Evolutionary conservation across 1,284 basidiomycete genomes (phyloP).

Genomic region (Exobasidium cylindrosporum): DNA sequence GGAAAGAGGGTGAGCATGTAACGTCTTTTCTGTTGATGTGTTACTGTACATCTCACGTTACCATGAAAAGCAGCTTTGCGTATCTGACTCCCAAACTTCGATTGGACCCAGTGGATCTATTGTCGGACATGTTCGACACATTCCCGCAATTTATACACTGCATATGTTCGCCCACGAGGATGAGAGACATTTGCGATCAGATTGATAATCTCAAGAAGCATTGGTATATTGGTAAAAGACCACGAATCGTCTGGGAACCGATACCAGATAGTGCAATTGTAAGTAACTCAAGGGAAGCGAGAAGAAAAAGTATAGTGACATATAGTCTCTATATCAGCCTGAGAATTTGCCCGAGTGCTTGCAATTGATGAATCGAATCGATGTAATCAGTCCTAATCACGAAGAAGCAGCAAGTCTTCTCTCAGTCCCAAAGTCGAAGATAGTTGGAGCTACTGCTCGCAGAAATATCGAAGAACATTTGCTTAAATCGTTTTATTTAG

Average conservation of each 20-base stretch:
- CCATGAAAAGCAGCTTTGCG: too few relatives aligned
- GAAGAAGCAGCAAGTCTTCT: constrained; percentile 21
- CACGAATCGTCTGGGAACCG: constrained; percentile 20
- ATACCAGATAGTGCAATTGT: constrained; percentile 19
- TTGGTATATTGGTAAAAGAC: not conserved
- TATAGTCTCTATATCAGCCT: too few relatives aligned
- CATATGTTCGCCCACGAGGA: constrained; percentile 19
- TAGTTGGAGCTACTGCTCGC: not conserved
- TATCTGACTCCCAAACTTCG: constrained; percentile 21
- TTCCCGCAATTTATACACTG: constrained; percentile 17
- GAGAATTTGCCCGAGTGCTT: constrained; percentile 17
- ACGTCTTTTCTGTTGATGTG: too few relatives aligned
- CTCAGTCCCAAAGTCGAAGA: not conserved
- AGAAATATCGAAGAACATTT: not conserved
- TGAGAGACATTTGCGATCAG: constrained; percentile 14
- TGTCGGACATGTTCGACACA: not conserved
- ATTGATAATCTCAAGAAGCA: constrained; percentile 6
- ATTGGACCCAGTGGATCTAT: constrained; percentile 19
- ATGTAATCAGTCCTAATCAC: constrained; percentile 20
- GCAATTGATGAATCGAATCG: constrained; percentile 8
- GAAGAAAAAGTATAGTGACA: too few relatives aligned
- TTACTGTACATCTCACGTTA: too few relatives aligned
- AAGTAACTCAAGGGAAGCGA: too few relatives aligned
- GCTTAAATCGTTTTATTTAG: not conserved
- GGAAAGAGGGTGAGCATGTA: constrained; percentile 17